Base-by-base conservation (phyloP, 495 filamentous ascomycete species). In the Amphirosellinia nigrospora region DNA sequence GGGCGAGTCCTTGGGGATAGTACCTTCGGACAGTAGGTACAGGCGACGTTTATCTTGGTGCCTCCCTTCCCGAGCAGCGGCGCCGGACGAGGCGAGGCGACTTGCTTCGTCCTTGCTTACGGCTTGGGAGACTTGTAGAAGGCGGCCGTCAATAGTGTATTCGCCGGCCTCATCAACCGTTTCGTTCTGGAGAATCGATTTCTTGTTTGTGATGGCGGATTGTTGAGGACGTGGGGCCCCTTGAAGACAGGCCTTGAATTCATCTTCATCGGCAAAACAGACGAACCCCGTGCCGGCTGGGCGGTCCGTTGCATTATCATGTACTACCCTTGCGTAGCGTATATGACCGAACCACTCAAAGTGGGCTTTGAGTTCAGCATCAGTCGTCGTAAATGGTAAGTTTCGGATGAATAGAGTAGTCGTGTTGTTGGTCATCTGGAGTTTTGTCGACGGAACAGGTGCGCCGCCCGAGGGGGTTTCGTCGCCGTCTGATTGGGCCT, bases 281-380 rank as follows among this genome's bases (percentile, higher is more conserved):
- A 97, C 94, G 75, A 99, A 99, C 3, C 92, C 96, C 4, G 96
- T 98, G 34, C 96, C 96, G 45, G 91, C 92, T 2, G 96, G 93
- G 16, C 92, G 88, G 70, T 93, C 93, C 3, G 93, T 97, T 30
- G 89, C 88, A 32, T 82, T 87, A 75, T 99, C 96, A 68, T 94
- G 83, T 34, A 99, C 96, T 32, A 97, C 88, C 45, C 96, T 86
- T 26, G 94, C 94, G 77, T 98, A 99, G 28, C 93, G 86, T 60
- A 98, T 82, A 1, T 85, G 84, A 48, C 96, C 96, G 72, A 99
- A 99, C 71, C 89, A 84, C 11, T 81, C 78, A 74, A 99, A 99
- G 74, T 97, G 94, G 36, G 90, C 86, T 71, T 92, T 89, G 23
- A 99, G 87, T 26, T 86, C 81, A 64, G 93, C 89, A 74, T 99